These are phyloP conservation scores for Sphaerulina musiva DNA, from an alignment of 2,329 filamentous ascomycete species.

Conservation along the genomic window DNA sequence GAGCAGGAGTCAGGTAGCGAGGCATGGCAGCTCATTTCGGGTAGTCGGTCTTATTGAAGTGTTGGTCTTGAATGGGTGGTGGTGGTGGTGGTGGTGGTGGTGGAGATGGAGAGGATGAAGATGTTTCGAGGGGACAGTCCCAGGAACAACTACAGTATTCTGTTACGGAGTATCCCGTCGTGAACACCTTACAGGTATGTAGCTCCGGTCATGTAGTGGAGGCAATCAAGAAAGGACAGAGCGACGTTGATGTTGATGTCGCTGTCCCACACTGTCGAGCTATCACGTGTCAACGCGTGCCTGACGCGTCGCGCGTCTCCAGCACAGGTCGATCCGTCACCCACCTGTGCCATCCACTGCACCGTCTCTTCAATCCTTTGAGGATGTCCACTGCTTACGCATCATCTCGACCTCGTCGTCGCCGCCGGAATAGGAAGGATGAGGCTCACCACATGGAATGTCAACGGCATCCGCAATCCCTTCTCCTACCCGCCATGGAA, in stretches of 20 bases:
- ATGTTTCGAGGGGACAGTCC: no score
- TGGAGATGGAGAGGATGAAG: no score
- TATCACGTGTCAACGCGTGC: constrained; percentile 3
- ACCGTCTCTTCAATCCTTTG: background rate
- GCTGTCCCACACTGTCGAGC: no score
- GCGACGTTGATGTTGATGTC: no score
- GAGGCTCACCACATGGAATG: constrained; percentile 43
- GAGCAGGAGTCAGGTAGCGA: constrained; percentile 81
- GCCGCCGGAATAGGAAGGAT: constrained; percentile 20
- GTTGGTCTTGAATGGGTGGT: background rate
- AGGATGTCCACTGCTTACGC: no score
- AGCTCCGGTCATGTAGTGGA: no score
- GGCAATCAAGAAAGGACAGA: no score
- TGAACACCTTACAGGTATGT: no score
- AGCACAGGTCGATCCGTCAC: background rate
- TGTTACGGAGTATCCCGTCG: no score
- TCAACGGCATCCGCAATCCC: constrained; percentile 51
- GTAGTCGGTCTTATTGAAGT: background rate
- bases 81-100: no score
- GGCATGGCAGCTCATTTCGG: constrained; percentile 50
- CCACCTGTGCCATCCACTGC: background rate
- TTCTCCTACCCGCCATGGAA: constrained; percentile 50
- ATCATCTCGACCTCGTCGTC: background rate
- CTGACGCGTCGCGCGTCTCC: background rate
- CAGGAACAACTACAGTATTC: no score